Conservation (phyloP, 2,329 filamentous ascomycete genomes). For the Cladorrhinum sp. region DNA sequence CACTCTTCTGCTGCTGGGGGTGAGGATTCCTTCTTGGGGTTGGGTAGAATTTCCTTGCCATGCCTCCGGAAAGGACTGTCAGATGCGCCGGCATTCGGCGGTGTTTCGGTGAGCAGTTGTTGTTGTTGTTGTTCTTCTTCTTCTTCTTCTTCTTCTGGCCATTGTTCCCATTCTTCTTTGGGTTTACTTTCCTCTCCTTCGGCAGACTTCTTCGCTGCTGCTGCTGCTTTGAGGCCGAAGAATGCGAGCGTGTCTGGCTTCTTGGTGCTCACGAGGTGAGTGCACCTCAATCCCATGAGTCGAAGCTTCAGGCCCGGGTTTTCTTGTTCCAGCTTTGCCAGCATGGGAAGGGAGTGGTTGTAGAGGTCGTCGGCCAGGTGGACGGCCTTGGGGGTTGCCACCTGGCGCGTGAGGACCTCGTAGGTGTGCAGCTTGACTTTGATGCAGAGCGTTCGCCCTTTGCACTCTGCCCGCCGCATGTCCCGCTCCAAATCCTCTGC, state of each 20-base stretch:
- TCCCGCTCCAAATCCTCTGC: conserved; percentile 87
- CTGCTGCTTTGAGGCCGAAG: conserved; percentile 67
- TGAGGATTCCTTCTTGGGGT: conserved; percentile 41
- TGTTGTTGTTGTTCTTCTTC: conserved; percentile 36
- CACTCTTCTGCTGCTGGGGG: conserved; percentile 44
- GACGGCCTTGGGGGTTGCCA: conserved; percentile 69
- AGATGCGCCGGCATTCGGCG: conserved; percentile 45
- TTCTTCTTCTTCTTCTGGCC: conserved; percentile 58
- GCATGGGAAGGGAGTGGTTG: conserved; percentile 74
- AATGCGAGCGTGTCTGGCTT: conserved; percentile 74
- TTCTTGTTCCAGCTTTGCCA: conserved; percentile 80
- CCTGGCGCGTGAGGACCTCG: conserved; percentile 83
- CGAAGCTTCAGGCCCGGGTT: conserved; percentile 74
- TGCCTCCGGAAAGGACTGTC: conserved; percentile 38
- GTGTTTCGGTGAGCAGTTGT: background rate
- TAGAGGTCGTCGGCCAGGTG: conserved; percentile 77
- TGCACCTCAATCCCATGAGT: conserved; percentile 85
- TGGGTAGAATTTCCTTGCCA: conserved; percentile 52
- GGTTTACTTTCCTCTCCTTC: conserved; percentile 23
- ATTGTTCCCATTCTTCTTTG: conserved; percentile 61
- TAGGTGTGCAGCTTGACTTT: conserved; percentile 96
- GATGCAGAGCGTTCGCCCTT: conserved; percentile 84
- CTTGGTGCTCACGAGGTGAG: conserved; percentile 81
- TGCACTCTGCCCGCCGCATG: conserved; percentile 73
- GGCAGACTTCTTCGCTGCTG: no score